Percentiles rank a stretch among this genome's conserved stretches.
Conservation (phyloP, 1,284 basidiomycete species). For the Dichomitus squalens region DNA sequence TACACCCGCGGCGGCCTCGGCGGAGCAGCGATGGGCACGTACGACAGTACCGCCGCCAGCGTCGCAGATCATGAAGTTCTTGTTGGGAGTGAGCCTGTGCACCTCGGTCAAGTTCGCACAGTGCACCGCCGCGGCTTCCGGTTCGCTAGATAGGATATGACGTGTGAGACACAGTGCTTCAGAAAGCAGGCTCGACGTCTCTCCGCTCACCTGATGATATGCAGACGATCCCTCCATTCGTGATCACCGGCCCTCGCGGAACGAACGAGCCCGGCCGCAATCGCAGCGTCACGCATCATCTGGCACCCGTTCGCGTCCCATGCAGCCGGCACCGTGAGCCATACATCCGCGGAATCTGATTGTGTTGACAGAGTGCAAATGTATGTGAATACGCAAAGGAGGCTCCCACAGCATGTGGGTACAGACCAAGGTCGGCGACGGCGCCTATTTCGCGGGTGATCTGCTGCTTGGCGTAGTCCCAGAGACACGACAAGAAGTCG, state of each 20-base stretch:
- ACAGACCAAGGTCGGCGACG: conserved; percentile 76
- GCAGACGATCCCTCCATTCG: conserved; percentile 75
- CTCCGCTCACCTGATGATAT: conserved; percentile 65
- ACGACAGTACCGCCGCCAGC: conserved; percentile 82
- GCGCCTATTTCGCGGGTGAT: conserved; percentile 82
- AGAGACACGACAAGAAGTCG: conserved; percentile 78
- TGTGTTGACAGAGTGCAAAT: background rate
- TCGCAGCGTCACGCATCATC: conserved; percentile 81
- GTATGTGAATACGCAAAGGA: background rate
- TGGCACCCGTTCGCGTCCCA: conserved; percentile 84
- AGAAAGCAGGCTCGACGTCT: no score
- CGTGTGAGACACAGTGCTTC: background rate
- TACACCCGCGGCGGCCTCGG: conserved; percentile 6
- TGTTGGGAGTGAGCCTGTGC: conserved; percentile 72
- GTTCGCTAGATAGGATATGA: conserved; percentile 49
- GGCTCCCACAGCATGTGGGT: background rate
- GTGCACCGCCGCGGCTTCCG: conserved; percentile 84
- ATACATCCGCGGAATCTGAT: conserved; percentile 75
- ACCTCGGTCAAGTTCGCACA: conserved; percentile 77
- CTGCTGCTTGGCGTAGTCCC: conserved; percentile 83
- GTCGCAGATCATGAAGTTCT: conserved; percentile 81
- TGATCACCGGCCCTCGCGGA: conserved; percentile 69
- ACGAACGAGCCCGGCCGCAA: conserved; percentile 75
- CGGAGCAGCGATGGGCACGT: conserved; percentile 28
- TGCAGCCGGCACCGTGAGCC: conserved; percentile 81